A percentile compares a stretch with the other conserved stretches of the same genome.
Evolutionary conservation across 805 yeast genomes (phyloP).

Genomic region (Priceomyces haplophilus): DNA sequence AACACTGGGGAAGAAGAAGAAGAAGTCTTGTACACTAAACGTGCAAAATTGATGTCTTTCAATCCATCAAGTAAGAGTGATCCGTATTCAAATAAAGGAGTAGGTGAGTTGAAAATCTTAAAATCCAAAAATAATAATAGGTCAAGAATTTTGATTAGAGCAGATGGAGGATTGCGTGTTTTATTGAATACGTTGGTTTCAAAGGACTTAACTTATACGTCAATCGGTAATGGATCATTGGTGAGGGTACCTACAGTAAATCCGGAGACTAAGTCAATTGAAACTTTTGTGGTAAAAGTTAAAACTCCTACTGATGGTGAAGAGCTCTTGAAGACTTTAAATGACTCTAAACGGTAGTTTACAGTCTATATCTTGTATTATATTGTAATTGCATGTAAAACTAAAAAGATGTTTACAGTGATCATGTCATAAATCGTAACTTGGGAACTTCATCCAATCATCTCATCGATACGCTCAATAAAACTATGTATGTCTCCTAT

Average conservation of each 20-base stretch:
- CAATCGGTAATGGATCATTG: slow-evolving; percentile 61
- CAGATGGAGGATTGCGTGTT: slow-evolving; percentile 84
- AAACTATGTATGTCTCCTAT: slow-evolving; percentile 53
- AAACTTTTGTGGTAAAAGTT: slow-evolving; percentile 69
- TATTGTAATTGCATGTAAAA: neutral
- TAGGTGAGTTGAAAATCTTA: slow-evolving; percentile 79
- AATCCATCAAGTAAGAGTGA: slow-evolving; percentile 46
- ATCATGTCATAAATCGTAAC: no score
- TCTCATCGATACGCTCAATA: slow-evolving; percentile 35
- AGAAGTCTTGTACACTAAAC: slow-evolving; percentile 55
- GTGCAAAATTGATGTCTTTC: slow-evolving; percentile 67
- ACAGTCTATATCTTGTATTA: neutral
- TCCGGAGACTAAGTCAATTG: slow-evolving; percentile 49
- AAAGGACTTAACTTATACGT: slow-evolving; percentile 56
- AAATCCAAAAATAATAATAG: slow-evolving; percentile 58
- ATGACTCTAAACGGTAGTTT: slow-evolving; percentile 20
- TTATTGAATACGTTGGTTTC: slow-evolving; percentile 65
- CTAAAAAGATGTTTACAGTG: no score
- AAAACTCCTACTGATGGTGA: slow-evolving; percentile 71
- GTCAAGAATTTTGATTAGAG: slow-evolving; percentile 71
- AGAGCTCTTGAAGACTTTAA: slow-evolving; percentile 39
- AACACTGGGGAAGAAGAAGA: slow-evolving; percentile 88
- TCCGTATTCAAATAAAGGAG: slow-evolving; percentile 64
- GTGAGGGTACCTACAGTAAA: slow-evolving; percentile 66
- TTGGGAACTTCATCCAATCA: no score